Evolutionary conservation across 2,329 filamentous ascomycete species (phyloP).

Genomic region (Penicillium nordicum): DNA sequence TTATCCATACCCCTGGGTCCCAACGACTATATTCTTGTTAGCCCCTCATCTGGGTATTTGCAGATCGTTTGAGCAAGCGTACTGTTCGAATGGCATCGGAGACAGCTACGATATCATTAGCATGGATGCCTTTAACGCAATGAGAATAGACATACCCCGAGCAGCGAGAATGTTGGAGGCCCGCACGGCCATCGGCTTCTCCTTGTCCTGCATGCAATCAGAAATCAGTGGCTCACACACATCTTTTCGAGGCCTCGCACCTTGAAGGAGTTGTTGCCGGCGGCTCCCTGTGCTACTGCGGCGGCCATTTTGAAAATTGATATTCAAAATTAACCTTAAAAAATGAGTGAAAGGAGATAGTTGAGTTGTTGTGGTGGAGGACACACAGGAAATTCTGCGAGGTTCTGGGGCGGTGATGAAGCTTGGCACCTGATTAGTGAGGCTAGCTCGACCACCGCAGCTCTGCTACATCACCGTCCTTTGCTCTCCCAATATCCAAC

Average conservation of each 20-base stretch:
- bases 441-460: conserved; percentile 36
- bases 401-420: conserved; percentile 40
- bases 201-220: conserved; percentile 66
- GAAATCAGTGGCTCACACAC: conserved; percentile 30
- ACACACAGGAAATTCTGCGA: conserved; percentile 40
- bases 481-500: conserved; percentile 20
- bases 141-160: conserved; percentile 61
- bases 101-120: conserved; percentile 63
- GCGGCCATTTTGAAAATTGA: conserved; percentile 48
- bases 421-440: conserved; percentile 41
- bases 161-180: conserved; percentile 96
- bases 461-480: conserved; percentile 30
- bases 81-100: conserved; percentile 93
- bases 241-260: conserved; percentile 39
- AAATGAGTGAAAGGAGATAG: conserved; percentile 21
- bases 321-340: conserved; percentile 27
- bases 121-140: not conserved
- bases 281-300: conserved; percentile 46
- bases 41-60: conserved; percentile 34
- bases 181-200: conserved; percentile 96
- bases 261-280: conserved; percentile 65
- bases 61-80: conserved; percentile 28
- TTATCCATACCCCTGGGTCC: conserved; percentile 98
- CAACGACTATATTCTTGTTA: conserved; percentile 60
- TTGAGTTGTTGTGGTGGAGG: conserved; percentile 24